Evolutionary conservation across 306 rosid genomes (phyloP), one percentile per base, ranked within the genome.

Genomic region (Begonia masoniana): DNA sequence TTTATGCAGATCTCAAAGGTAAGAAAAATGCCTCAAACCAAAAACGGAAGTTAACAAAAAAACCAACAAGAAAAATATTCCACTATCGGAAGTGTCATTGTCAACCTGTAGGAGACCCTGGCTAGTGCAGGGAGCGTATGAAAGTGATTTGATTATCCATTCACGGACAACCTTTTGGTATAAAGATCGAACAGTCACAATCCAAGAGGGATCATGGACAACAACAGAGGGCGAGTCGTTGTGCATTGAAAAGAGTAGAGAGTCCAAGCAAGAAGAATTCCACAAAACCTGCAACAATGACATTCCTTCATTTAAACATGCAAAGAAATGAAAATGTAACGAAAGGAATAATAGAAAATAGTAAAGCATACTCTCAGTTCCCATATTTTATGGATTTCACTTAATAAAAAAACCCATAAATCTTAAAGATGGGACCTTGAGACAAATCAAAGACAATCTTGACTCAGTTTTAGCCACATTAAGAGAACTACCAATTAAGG

Each of bases 71-170:
- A 58, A 31, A 19, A 58, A 58, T 3, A 4, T 62, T 61, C 49
- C 13, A 66, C 24, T 43, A 65, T 61, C 21, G 45, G 59, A 47
- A 60, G 68, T 68, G 23, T 31, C 68, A 61, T 62, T 24, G 50
- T 63, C 64, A 78, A 91, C 99, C 96, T 91, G 96, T 50, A 91
- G 80, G 71, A 91, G 99, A 79, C 99, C 99, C 76, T 86, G 96
- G 94, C 85, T 77, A 65, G 99, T 83, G 75, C 99, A 86, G 36
- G 99, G 96, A 63, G 99, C 86, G 68, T 72, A 77, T 70, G 96
- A 86, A 66, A 91, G 84, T 36, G 99, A 81, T 73, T 83, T 86
- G 51, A 86, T 67, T 47, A 91, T 81, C 99, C 99, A 91, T 47
- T 91, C 96, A 61, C 99, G 92, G 68, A 85, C 94, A 69, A 86